Base-by-base conservation (phyloP, 306 rosid species). In the Abrus precatorius region DNA sequence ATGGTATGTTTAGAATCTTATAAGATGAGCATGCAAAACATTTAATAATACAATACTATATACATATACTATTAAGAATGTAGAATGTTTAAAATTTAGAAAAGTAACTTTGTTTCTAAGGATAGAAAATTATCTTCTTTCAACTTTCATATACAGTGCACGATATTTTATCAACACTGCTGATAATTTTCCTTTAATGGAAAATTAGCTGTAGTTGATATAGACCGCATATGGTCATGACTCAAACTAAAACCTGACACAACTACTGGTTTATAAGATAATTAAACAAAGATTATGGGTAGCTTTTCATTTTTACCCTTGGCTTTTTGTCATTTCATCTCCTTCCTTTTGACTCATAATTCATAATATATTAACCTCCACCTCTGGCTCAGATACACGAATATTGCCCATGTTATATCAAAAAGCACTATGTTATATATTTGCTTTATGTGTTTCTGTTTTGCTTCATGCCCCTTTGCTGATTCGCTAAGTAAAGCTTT, bases 401-500 rank as follows among this genome's bases (percentile, higher is more conserved):
- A 47, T 47, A 63, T 76, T 62, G 33, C 62, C 52, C 72, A 63
- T 29, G 60, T 60, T 45, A 76, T 28, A 52, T 50, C 11, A 11
- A 77, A 64, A 77, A 28, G 64, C 45, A 41, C 36, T 28, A 7
- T 49, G 30, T 11, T 9, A 40, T 40, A n/a, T 62, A n/a, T 48
- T 30, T 64, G 7, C 44, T 65, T 76, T 20, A 5, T 10, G 53
- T 54, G 38, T 54, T 78, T 14, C 75, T 66, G 66, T 40, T 66
- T 53, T 77, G 66, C 82, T 28, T 33, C 67, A 38, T 9, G 43
- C 47, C 52, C 34, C 74, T 66, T 77, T 77, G 34, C 75, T 66
- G 56, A 40, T 53, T 66, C 47, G 69, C 82, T 55, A 78, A 55
- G 76, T 33, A 67, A 67, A 55, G 45, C 60, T 55, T 45, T 44